Evolutionary conservation across 805 yeast species (phyloP), one percentile per base, ranked within the genome.

Genomic region (Metschnikowia amazonensis): DNA sequence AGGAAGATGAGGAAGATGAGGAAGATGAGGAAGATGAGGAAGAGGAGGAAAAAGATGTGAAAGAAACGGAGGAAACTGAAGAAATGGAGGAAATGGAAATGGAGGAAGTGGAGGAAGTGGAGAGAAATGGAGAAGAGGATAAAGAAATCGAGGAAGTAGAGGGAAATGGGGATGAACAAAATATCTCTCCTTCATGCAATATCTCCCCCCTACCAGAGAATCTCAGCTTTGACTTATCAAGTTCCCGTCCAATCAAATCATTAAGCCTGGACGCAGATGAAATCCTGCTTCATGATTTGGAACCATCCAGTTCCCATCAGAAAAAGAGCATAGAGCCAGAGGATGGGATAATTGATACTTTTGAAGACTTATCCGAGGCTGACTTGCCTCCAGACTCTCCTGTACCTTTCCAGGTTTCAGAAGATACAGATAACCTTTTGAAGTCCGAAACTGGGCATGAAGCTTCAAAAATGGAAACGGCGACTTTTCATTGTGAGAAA

Each of bases 331-430:
- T 13, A 8, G 35, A 32, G 10, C 14, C 14, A 4, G 36, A 34
- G 16, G 8, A 8, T 16, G 16, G n/a, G 14, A 28, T n/a, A 13
- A 10, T 29, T 5, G 41, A 37, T 13, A 29, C 32, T 8, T 37
- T 37, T n/a, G 41, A 28, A 5, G 41, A 37, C 14, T 20, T 37
- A 18, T 27, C 32, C 9, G 41, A 37, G 24, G 24, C 41, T 5
- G 41, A 37, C 6, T 27, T 37, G 25, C 18, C 41, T 8, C 35
- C 14, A 11, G 41, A 27, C 5, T 27, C 25, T 18, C 33, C 41
- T 2, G 17, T 7, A 11, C 25, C 7, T 20, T 10, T 20, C 2
- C 5, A 21, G 4, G 24, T 21, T 21, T 6, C 25, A 28, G 25
- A 28, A 13, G 9, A 27, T 13, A 13, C 38, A 24, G 38, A 21